Evolutionary conservation across 2,329 filamentous ascomycete genomes (phyloP), one percentile per base, ranked within the genome.

Genomic region (Sarocladiaceae sp.): DNA sequence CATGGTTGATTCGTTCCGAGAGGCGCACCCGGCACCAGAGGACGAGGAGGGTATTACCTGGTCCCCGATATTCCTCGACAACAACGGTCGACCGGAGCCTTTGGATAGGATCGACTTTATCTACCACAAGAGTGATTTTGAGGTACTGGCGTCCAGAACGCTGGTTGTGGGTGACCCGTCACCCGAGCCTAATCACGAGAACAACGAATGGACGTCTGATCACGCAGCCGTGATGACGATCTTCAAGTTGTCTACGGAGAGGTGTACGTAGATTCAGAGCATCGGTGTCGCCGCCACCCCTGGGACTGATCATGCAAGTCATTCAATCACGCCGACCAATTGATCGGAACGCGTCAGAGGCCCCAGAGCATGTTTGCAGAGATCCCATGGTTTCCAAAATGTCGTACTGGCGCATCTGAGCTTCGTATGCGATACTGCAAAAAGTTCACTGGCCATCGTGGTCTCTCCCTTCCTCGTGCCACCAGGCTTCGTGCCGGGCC

Each of bases 161-260:
- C 18, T 61, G 1, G 51, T 69, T 1, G 57, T 61, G 0, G 66
- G 66, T 2, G 50, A 56, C 1, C 65, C 65, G 0, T 56, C 51
- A 41, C 49, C 61, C 3, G 45, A 55, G 37, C 66, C 66, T 1
- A 48, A 64, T 43, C 56, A 66, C 33, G 41, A 49, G 44, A 43
- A 64, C 7, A 69, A 69, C 15, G 63, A 68, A 51, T 69, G 66
- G 66, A 61, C 64, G 11, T 62, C 63, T 6, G 66, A 69, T 50
- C 66, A 69, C 44, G 57, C 57, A n/a, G 55, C 56, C 10, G 60
- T 65, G 6, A 45, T 60, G 47, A 58, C 60, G 1, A 56, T 48
- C 19, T 65, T 60, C 39, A 51, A 49, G 15, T 40, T 58, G 6
- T 23, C 37, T 10, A 27, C 37, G 12, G 5, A 18, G 21, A 21